Conservation (phyloP, 805 yeast species). For the Diddensiella transvaalensis region DNA sequence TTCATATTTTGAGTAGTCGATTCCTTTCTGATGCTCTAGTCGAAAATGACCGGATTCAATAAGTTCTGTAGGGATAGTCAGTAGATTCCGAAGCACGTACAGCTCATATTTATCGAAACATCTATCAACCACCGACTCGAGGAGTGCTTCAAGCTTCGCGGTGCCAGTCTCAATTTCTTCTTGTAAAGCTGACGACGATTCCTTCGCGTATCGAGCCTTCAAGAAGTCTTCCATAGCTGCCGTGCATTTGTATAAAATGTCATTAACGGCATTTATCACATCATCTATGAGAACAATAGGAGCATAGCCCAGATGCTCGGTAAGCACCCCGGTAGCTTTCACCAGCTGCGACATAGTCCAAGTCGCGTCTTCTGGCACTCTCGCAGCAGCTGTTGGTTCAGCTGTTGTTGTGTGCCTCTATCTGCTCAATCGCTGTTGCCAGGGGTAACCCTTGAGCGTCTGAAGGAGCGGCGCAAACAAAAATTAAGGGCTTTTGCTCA, state of each 20-base stretch:
- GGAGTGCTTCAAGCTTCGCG: conserved; percentile 69
- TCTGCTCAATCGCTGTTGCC: too few relatives aligned
- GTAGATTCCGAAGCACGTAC: conserved; percentile 72
- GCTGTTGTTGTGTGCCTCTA: too few relatives aligned
- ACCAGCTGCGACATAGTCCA: not conserved
- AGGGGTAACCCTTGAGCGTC: too few relatives aligned
- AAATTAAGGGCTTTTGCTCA: not conserved
- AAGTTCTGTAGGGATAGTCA: conserved; percentile 64
- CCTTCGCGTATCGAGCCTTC: conserved; percentile 34
- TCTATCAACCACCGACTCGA: conserved; percentile 72
- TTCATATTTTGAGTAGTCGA: conserved; percentile 15
- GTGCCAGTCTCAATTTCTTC: conserved; percentile 71
- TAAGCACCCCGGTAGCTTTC: conserved; percentile 41
- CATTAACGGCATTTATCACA: conserved; percentile 82
- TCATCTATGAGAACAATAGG: conserved; percentile 83
- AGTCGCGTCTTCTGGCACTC: too few relatives aligned
- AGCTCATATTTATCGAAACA: conserved; percentile 85
- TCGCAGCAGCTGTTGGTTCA: too few relatives aligned
- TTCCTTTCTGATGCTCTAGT: conserved; percentile 61
- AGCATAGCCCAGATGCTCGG: conserved; percentile 84
- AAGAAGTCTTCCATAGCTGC: conserved; percentile 71
- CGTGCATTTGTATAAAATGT: conserved; percentile 76
- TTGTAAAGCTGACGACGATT: conserved; percentile 15
- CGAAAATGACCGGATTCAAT: conserved; percentile 63
- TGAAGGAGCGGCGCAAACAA: too few relatives aligned